Base-by-base conservation (phyloP, 768 basidiomycete species). In the Clathrus columnatus region DNA sequence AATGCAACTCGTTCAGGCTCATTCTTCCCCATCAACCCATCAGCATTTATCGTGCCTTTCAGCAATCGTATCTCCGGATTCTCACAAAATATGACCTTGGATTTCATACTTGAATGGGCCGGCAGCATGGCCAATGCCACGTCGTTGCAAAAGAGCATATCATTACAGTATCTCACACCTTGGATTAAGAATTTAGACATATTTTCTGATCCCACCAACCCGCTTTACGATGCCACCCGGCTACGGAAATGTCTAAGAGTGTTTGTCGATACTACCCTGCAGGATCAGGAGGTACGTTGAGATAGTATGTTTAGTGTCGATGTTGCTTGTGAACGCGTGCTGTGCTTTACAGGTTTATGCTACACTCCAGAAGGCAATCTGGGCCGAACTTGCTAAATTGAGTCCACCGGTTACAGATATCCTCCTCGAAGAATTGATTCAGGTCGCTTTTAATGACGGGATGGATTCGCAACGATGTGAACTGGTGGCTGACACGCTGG, bases 81-180 rank as follows among this genome's bases (percentile, higher is more conserved):
- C 61, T 81, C 80, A n/a, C 91, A 91, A 11, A 79, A 87, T 27
- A 72, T 95, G 32, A 91, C 91, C 0, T 72, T 95, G 17, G 92
- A 95, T 68, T 91, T 95, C 69, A 73, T 94, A 52, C 81, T 83
- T 18, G 92, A 93, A 68, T 88, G 92, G 28, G 80, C 80, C 29
- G 78, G 75, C 72, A 74, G 75, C 56, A 57, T 48, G 69, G 62
- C 75, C 69, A 73, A 70, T 61, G 68, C 71, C 17, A 64, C 64
- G 2, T 16, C 26, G 62, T 68, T 3, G 1, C 83, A 85, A 47
- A 82, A 84, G 42, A 81, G 87, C 44, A 80, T 77, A 57, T 91
- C 85, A 62, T 67, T 94, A 20, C 82, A 86, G 57, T 93, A 91
- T 63, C 76, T 95, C 74, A 81, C 78, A 32, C 91, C 92, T 4